Conservation (phyloP, 192 early-diverging fungal genomes). For the Spizellomyces punctatus region DNA sequence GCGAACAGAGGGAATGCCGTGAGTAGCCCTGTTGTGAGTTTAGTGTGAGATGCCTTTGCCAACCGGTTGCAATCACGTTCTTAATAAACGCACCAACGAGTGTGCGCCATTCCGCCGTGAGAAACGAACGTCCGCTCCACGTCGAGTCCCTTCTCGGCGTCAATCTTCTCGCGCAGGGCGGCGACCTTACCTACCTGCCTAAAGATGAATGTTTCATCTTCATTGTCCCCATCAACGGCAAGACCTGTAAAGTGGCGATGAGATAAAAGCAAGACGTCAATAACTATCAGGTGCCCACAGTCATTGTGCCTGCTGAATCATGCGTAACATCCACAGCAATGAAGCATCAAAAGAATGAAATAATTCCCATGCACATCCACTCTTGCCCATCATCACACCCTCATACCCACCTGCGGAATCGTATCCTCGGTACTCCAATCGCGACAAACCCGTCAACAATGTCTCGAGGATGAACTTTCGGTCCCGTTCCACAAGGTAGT, state of each 20-base stretch:
- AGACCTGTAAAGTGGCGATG: conserved; percentile 18
- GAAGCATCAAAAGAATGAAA: background rate
- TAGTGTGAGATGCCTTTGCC: background rate
- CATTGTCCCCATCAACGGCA: conserved; percentile 67
- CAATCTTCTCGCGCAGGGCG: conserved; percentile 54
- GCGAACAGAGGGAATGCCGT: conserved; percentile 61
- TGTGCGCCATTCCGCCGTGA: conserved; percentile 65
- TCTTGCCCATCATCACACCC: background rate
- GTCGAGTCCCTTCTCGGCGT: conserved; percentile 56
- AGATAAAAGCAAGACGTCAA: background rate
- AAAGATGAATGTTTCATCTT: conserved; percentile 52
- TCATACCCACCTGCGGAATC: conserved; percentile 55
- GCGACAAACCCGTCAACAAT: conserved; percentile 56
- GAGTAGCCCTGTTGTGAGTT: conserved; percentile 54
- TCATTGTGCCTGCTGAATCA: background rate
- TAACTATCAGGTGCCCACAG: too few species aligned
- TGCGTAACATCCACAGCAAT: background rate
- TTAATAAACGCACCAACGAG: conserved; percentile 48
- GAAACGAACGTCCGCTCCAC: conserved; percentile 53
- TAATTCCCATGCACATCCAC: too few species aligned
- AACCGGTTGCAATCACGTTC: too few species aligned
- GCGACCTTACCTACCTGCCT: conserved; percentile 60
- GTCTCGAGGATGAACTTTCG: conserved; percentile 57
- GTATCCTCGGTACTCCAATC: conserved; percentile 67
- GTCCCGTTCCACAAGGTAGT: conserved; percentile 57